Evolutionary conservation across 345 rosid species (phyloP).

Genomic region (Boechera stricta): DNA sequence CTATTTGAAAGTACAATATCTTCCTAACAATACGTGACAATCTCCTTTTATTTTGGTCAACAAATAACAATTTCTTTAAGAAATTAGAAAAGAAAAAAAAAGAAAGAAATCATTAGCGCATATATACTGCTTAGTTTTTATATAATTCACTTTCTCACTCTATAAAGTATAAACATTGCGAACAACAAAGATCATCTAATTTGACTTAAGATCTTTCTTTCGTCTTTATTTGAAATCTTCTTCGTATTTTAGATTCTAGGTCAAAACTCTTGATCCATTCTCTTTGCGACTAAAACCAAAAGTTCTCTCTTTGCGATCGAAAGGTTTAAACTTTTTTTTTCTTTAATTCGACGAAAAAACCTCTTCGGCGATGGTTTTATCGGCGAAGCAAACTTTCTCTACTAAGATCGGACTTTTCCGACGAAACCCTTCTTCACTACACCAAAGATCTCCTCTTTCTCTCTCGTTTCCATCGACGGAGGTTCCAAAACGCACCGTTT

Average conservation of each 20-base stretch:
- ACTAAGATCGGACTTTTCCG: slow-evolving; percentile 48
- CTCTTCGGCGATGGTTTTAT: slow-evolving; percentile 39
- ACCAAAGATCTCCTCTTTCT: slow-evolving; percentile 49
- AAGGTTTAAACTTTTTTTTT: neutral
- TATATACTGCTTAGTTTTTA: slow-evolving; percentile 20
- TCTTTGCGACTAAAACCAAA: neutral
- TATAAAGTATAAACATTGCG: slow-evolving; percentile 7
- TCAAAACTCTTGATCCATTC: slow-evolving; percentile 22
- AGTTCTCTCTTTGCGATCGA: slow-evolving; percentile 3
- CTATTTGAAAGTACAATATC: neutral
- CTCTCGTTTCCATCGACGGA: slow-evolving; percentile 45
- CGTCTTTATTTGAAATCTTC: slow-evolving; percentile 29
- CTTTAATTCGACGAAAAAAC: neutral
- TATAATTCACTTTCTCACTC: slow-evolving; percentile 5
- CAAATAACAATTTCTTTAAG: neutral
- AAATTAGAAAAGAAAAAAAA: neutral
- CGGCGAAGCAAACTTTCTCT: slow-evolving; percentile 43
- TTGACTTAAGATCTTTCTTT: neutral
- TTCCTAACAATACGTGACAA: too few relatives aligned
- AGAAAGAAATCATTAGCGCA: neutral
- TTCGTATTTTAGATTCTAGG: slow-evolving; percentile 31
- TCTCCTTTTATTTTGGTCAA: neutral
- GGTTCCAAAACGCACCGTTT: slow-evolving; percentile 35
- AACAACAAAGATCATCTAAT: slow-evolving; percentile 19
- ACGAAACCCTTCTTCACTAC: slow-evolving; percentile 35